Conservation (phyloP, 257 asterid species). For the Fraxinus pennsylvanica region DNA sequence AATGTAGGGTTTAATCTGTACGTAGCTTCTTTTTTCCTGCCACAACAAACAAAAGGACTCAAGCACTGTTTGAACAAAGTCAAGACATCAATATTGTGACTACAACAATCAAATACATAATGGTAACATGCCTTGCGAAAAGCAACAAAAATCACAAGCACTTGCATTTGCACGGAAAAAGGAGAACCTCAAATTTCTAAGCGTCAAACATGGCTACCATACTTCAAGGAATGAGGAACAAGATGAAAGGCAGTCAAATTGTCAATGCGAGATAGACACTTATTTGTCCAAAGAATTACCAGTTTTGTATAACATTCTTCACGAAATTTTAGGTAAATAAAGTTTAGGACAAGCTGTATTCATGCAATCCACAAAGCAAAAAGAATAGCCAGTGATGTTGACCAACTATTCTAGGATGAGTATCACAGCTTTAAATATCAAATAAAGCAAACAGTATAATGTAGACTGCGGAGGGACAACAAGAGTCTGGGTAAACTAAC, state of each 20-base stretch:
- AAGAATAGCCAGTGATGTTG: background rate
- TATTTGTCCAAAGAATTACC: background rate
- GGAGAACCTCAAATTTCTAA: background rate
- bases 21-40: conserved; percentile 82
- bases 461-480: background rate
- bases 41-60: conserved; percentile 29
- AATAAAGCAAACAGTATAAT: background rate
- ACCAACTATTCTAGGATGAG: background rate
- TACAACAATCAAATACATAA: background rate
- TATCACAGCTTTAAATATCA: background rate
- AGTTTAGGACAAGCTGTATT: background rate
- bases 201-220: too few species aligned
- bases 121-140: background rate
- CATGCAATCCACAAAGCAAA: background rate
- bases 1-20: conserved; percentile 69
- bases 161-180: background rate
- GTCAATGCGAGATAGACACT: background rate
- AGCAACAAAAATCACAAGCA: background rate
- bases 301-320: background rate
- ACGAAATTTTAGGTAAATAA: background rate
- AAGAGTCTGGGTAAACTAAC: background rate
- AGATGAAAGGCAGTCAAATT: background rate
- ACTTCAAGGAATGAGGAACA: background rate
- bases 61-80: conserved; percentile 20
- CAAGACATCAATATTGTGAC: conserved; percentile 11